phyloP scores from a whole-genome alignment of 305 asterid genomes.

The Fraxinus ornus region DNA sequence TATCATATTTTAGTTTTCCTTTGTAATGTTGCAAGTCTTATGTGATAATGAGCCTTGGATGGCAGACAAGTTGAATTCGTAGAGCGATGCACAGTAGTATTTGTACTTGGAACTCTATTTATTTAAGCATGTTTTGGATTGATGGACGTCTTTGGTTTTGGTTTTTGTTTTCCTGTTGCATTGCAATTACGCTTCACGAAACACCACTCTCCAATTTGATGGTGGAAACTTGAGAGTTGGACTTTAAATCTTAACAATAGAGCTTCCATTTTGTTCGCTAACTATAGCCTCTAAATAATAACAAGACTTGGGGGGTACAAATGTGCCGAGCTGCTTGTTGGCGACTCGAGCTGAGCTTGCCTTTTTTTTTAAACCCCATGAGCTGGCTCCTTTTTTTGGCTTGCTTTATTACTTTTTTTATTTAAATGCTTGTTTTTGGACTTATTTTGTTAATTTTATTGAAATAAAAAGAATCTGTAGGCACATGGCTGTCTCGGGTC shows the following conservation, averaged over 20 bases:
- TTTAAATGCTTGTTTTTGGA: neutral
- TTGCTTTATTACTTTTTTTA: neutral
- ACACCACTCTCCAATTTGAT: neutral
- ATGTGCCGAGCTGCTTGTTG: neutral
- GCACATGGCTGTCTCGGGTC: neutral
- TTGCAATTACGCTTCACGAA: neutral
- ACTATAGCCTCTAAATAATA: neutral
- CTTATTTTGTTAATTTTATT: neutral
- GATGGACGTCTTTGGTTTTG: neutral
- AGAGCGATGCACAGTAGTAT: neutral
- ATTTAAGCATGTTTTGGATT: neutral
- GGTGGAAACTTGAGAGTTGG: neutral
- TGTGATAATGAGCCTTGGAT: constrained; percentile 1
- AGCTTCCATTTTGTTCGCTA: neutral
- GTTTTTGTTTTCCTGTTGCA: neutral
- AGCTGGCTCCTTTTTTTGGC: neutral
- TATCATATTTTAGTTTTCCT: neutral
- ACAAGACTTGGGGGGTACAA: neutral
- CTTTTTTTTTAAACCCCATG: neutral
- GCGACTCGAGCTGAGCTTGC: neutral
- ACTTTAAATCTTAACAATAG: neutral
- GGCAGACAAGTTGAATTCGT: constrained; percentile 8
- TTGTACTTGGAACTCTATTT: neutral
- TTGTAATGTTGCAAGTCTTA: neutral
- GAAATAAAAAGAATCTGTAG: neutral